A percentile compares a stretch with the other conserved stretches of the same genome.
Conservation (phyloP, 2,329 filamentous ascomycete genomes). For the Microsporum canis region DNA sequence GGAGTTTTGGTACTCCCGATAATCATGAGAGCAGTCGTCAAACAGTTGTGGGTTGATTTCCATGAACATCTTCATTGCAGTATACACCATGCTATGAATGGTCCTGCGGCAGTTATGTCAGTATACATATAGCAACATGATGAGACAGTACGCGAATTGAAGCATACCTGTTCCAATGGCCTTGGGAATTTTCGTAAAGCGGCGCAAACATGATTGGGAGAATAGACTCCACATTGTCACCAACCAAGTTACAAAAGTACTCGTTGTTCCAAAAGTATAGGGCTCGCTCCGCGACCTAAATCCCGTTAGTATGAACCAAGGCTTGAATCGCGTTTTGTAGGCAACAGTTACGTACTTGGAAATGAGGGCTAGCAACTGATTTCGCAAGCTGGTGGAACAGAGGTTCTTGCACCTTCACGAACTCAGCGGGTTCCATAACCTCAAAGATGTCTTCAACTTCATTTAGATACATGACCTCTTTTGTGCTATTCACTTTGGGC, state of each 20-base stretch:
- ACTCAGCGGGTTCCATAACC: conserved; percentile 97
- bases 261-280: conserved; percentile 99
- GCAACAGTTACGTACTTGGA: conserved; percentile 50
- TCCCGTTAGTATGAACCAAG: conserved; percentile 12
- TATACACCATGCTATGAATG: conserved; percentile 99
- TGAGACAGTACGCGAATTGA: conserved; percentile 8
- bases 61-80: conserved; percentile 99
- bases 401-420: conserved; percentile 96
- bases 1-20: conserved; percentile 90
- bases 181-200: conserved; percentile 96
- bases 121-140: conserved; percentile 10
- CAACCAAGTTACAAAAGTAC: conserved; percentile 98
- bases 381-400: conserved; percentile 96
- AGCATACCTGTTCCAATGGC: conserved; percentile 90
- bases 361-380: conserved; percentile 95
- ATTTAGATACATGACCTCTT: conserved; percentile 99
- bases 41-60: conserved; percentile 98
- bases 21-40: conserved; percentile 96
- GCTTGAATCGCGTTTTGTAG: conserved; percentile 1
- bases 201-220: conserved; percentile 98
- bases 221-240: conserved; percentile 97
- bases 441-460: conserved; percentile 99
- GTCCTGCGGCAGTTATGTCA: conserved; percentile 51
- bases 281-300: conserved; percentile 80
- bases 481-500: conserved; percentile 99